Conservation (phyloP, 2,329 filamentous ascomycete genomes). For the Colletotrichum lentis region DNA sequence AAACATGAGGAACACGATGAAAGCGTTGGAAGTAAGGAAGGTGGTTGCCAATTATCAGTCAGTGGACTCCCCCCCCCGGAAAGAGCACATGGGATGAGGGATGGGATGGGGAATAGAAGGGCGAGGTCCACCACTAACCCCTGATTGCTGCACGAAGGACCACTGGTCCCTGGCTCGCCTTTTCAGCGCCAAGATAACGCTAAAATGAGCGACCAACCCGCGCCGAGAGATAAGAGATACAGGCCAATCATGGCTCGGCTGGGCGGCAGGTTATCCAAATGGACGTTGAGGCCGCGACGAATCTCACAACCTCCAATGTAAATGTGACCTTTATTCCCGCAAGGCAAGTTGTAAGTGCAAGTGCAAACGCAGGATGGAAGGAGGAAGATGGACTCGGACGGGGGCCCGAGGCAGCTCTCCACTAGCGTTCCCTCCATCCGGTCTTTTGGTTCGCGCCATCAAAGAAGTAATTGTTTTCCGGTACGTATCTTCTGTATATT, state of each 20-base stretch:
- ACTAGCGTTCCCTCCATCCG: conserved; percentile 26
- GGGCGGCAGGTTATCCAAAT: conserved; percentile 26
- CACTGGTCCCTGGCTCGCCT: conserved; percentile 25
- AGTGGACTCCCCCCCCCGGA: background rate
- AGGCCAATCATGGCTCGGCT: conserved; percentile 16
- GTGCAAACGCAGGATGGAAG: too few species aligned
- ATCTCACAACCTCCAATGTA: background rate
- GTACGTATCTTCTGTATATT: background rate
- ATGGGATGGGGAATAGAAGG: too few species aligned
- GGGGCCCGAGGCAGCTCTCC: background rate
- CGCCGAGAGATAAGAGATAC: conserved; percentile 37
- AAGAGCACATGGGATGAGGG: conserved; percentile 8
- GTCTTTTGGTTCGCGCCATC: background rate
- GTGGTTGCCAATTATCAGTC: background rate
- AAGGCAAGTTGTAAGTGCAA: conserved; percentile 11
- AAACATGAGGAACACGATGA: too few species aligned
- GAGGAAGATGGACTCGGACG: background rate
- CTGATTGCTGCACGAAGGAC: conserved; percentile 8
- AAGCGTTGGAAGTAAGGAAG: background rate
- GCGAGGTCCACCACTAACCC: background rate
- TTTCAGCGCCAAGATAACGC: conserved; percentile 37
- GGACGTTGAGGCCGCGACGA: conserved; percentile 19
- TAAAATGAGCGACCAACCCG: background rate
- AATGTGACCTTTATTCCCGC: background rate
- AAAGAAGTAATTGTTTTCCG: background rate